These are phyloP conservation scores for Macrocybe gigantea DNA, from an alignment of 768 basidiomycete species.

Conservation along the genomic window DNA sequence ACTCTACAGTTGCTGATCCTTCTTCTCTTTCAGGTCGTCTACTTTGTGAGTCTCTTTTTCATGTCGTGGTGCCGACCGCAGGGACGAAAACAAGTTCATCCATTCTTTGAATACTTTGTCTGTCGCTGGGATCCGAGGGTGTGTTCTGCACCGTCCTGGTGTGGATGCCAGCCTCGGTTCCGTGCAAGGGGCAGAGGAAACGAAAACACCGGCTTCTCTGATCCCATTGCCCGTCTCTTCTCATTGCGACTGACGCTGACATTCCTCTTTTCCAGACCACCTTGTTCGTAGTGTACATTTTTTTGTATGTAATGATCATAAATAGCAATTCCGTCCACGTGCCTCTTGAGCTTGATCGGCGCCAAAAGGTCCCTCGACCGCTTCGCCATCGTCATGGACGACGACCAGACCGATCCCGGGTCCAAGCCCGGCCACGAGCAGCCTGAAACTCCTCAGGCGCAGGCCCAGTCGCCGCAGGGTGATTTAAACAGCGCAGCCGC, in stretches of 20 bases:
- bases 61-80: slow-evolving; percentile 6
- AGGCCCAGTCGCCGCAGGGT: background rate
- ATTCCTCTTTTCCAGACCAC: no score
- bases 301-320: no score
- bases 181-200: slow-evolving; percentile 30
- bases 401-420: slow-evolving; percentile 13
- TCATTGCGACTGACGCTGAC: no score
- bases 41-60: slow-evolving; percentile 11
- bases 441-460: background rate
- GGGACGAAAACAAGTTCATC: slow-evolving; percentile 80
- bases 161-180: slow-evolving; percentile 32
- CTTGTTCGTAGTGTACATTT: no score
- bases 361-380: background rate
- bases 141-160: slow-evolving; percentile 42
- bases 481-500: no score
- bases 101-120: slow-evolving; percentile 67
- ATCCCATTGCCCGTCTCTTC: slow-evolving; percentile 16
- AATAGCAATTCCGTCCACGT: background rate
- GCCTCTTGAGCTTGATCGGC: slow-evolving; percentile 9
- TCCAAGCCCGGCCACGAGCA: slow-evolving; percentile 1
- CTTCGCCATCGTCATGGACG: slow-evolving; percentile 13
- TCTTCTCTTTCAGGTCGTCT: background rate
- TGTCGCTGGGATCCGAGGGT: slow-evolving; percentile 18
- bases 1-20: slow-evolving; percentile 13
- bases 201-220: slow-evolving; percentile 70